Base-by-base conservation (phyloP, 352 stramenopile species). In the Phytophthora parvispora region DNA sequence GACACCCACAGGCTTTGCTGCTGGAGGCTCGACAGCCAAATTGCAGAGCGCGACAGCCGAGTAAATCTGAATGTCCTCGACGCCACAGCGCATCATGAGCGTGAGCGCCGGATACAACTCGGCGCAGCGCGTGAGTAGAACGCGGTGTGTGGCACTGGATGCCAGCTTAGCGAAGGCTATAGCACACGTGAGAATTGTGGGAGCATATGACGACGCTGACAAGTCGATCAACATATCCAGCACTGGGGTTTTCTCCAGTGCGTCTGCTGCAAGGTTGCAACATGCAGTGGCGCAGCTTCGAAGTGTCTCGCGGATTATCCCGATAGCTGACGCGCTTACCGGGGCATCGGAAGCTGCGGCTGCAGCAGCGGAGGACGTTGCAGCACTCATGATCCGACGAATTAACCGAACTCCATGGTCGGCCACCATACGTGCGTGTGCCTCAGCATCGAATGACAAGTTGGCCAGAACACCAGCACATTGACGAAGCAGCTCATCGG, bases 51-150 rank as follows among this genome's bases (percentile, higher is more conserved):
- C 86, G 18, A 93, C 87, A 20, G 89, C 91, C n/a, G 85, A 95
- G 78, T 96, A 94, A 63, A 96, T 94, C 66, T 97, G 91, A 27
- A 96, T 95, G 43, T 96, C 84, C 36, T 95, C 88, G 36, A 94
- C 86, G 8, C 88, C 89, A 48, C 87, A 95, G 10, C 91, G 88
- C 91, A 97, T 97, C 89, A 97, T 96, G 28, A 93, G 70, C 12
- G 84, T 94, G 18, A 96, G 72, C 10, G 88, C 86, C 0, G 86
- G 88, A 60, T 93, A 94, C 52, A 96, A 32, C 43, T 96, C 87
- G 9, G 77, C 54, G 40, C 78, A 91, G 45, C 90, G 91, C 7
- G 89, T 85, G 27, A 96, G 81, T n/a, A 78, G 53, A 0, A 74
- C 67, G 0, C 89, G 76, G 18, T 86, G 87, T 4, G 71, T 65